A percentile compares a stretch with the other conserved stretches of the same genome.
Conservation (phyloP, 768 basidiomycete species). For the Russula sp. region DNA sequence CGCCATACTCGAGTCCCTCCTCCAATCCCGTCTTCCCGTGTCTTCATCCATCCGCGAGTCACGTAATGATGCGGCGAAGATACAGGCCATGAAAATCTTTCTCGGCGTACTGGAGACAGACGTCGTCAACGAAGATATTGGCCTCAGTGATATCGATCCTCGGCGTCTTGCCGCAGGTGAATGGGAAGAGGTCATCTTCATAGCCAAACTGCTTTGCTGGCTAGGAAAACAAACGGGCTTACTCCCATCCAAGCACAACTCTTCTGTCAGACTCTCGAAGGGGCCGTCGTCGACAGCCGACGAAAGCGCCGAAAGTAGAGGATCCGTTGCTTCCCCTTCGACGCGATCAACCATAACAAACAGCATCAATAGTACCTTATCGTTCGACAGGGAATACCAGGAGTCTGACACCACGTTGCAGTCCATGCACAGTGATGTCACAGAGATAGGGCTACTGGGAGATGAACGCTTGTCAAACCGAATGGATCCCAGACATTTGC, state of each 20-base stretch:
- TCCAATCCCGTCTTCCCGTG: conserved; percentile 54
- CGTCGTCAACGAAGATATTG: conserved; percentile 56
- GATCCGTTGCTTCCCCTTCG: conserved; percentile 31
- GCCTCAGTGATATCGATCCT: conserved; percentile 64
- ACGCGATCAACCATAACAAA: conserved; percentile 40
- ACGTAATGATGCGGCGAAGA: conserved; percentile 41
- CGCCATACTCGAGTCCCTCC: conserved; percentile 62
- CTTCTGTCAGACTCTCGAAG: conserved; percentile 10
- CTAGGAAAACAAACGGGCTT: conserved; percentile 50
- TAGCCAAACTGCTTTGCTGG: conserved; percentile 70
- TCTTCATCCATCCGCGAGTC: conserved; percentile 39
- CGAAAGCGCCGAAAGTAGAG: neutral
- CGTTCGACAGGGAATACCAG: conserved; percentile 37
- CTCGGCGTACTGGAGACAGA: conserved; percentile 71
- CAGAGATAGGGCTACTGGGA: conserved; percentile 22
- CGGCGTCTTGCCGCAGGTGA: conserved; percentile 59
- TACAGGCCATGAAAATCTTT: conserved; percentile 71
- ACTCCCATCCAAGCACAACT: conserved; percentile 28
- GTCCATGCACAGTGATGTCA: conserved; percentile 32
- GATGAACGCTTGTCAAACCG: conserved; percentile 18
- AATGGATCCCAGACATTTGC: conserved; percentile 9
- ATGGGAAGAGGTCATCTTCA: conserved; percentile 61
- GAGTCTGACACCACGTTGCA: conserved; percentile 36
- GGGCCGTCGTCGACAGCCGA: conserved; percentile 18
- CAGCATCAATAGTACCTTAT: conserved; percentile 37